Base-by-base conservation (phyloP, 768 basidiomycete genomes). In the Amanita polypyramis region DNA sequence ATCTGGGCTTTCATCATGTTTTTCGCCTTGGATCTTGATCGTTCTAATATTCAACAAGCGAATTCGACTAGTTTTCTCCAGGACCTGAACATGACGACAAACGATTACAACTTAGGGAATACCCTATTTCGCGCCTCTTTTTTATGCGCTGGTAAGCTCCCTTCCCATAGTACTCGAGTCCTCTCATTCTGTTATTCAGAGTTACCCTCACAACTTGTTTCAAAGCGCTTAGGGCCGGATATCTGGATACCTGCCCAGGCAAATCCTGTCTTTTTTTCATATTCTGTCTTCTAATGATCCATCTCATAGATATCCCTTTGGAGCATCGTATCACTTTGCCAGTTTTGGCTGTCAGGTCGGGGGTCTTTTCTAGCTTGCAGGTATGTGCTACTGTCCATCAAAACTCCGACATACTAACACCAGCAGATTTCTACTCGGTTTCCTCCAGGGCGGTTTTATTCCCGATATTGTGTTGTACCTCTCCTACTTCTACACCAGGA, bases 171-270 rank as follows among this genome's bases (percentile, higher is more conserved):
- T 20, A 15, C n/a, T n/a, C 9, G 36, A 12, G 17, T 12, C n/a
- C 17, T 25, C 47, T 44, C 6, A 32, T 36, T 51, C 32, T 34
- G 39, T 27, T 7, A 27, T 14, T 30, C 41, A 61, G 82, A 84
- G 58, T 64, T 85, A 14, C 82, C 82, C 14, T 82, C 80, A 0
- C 81, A 84, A 56, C 64, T 83, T 15, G 59, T 85, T 25, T 80
- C 79, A 32, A 84, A 85, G 58, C 70, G 79, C 4, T 62, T 84
- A 17, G 81, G 82, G 0, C 80, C 81, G 0, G 82, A 85, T 61
- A 64, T 77, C 8, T 84, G 80, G 79, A 70, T 82, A 48, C 77
- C 78, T 1, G 68, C 65, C 21, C 79, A 82, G 63, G 77, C 75
- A 50, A 32, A 47, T 49, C 10, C 21, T 43, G 21, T 49, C 2